Evolutionary conservation across 192 early-diverging fungal species (phyloP), one percentile per base, ranked within the genome.

Genomic region (Gigaspora rosea): DNA sequence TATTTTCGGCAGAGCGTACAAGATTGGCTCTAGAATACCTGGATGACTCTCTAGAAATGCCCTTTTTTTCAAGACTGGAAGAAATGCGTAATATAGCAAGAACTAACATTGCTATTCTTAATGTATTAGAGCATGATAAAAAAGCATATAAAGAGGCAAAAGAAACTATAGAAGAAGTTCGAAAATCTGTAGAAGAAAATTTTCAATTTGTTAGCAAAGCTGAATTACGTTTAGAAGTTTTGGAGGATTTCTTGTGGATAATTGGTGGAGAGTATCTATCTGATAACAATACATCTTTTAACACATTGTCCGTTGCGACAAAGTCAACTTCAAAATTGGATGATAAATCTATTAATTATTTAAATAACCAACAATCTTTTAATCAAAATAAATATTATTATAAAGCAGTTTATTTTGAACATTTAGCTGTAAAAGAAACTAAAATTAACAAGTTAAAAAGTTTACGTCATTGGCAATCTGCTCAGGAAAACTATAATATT

Each of bases 241-340:
- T 65, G 63, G 63, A 65, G 16, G 63, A 65, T 65, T 65, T 65
- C 5, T 65, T 65, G 15, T 65, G 33, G 33, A 16, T 65, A 15
- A 20, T 65, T 18, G 18, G 4, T 46, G 63, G 63, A 15, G 11
- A 36, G 8, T 36, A 36, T 36, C 35, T 33, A 41, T 16, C 36
- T 11, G 0, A 13, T 32, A 27, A 9, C 8, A 0, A 13, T 32
- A 13, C 9, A 32, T 32, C 16, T 33, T 65, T 32, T 22, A 20
- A 12, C 59, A 32, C 32, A n/a, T 57, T 57, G 12, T 7, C n/a
- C 7, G n/a, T n/a, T n/a, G 54, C 13, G 6, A 57, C 15, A 0
- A 57, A 57, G 15, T 57, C n/a, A 16, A 7, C 0, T 41, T 7
- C 41, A 2, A 2, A 41, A 41, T 7, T 41, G 41, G 41, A 41